Evolutionary conservation across 1,139 yeast genomes (phyloP).

Genomic region (Suhomyces terraborum): DNA sequence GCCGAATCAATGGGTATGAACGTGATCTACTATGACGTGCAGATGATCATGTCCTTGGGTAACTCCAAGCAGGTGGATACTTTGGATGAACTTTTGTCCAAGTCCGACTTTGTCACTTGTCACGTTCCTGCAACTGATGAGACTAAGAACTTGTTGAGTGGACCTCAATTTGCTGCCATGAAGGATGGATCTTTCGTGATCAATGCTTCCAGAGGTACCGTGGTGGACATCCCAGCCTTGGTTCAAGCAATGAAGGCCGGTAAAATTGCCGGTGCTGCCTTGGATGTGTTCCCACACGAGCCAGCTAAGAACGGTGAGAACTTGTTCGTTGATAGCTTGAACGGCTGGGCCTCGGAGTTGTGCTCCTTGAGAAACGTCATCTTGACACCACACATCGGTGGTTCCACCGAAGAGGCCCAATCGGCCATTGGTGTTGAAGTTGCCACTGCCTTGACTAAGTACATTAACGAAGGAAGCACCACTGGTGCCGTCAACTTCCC

Average conservation of each 20-base stretch:
- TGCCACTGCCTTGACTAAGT: constrained; percentile 79
- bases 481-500: constrained; percentile 98
- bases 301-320: constrained; percentile 96
- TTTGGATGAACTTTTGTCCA: constrained; percentile 75
- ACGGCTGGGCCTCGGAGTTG: constrained; percentile 83
- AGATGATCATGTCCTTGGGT: constrained; percentile 95
- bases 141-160: constrained; percentile 84
- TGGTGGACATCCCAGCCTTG: constrained; percentile 92
- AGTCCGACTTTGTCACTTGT: constrained; percentile 85
- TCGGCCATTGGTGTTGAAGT: constrained; percentile 97
- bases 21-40: constrained; percentile 87
- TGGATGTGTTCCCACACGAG: constrained; percentile 96
- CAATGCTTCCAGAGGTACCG: constrained; percentile 98
- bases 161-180: constrained; percentile 94
- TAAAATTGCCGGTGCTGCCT: constrained; percentile 95
- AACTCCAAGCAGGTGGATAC: constrained; percentile 91
- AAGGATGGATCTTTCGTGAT: constrained; percentile 92
- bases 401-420: constrained; percentile 99
- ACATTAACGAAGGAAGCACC: constrained; percentile 96
- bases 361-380: constrained; percentile 83
- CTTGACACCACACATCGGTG: constrained; percentile 97
- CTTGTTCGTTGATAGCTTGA: constrained; percentile 69
- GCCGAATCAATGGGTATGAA: constrained; percentile 99
- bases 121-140: constrained; percentile 97
- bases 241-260: constrained; percentile 90